Conservation (phyloP, 176 grass and related monocot genomes). For the Eragrostis curvula region DNA sequence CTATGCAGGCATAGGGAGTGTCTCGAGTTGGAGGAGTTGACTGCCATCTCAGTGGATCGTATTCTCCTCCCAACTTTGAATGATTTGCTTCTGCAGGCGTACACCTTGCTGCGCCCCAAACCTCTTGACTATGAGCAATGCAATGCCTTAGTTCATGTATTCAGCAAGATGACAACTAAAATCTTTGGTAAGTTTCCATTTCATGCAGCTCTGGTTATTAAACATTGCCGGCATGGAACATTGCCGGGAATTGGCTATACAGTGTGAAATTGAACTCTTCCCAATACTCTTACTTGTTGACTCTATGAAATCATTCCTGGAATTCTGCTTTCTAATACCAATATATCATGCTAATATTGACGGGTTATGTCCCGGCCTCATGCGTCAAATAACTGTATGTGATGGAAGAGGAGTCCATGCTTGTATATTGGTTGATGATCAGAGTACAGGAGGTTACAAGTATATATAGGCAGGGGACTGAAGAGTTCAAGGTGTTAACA, state of each 20-base stretch:
- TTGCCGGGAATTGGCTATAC: background rate
- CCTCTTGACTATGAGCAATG: constrained; percentile 68
- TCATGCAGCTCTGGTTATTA: background rate
- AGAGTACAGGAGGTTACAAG: too few relatives aligned
- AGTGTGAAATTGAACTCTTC: constrained; percentile 3
- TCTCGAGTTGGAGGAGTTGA: constrained; percentile 52
- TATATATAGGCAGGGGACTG: too few relatives aligned
- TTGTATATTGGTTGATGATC: too few relatives aligned
- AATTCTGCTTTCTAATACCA: background rate
- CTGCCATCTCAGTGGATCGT: constrained; percentile 43
- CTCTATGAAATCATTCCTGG: background rate
- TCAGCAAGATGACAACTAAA: constrained; percentile 49
- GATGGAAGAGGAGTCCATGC: too few relatives aligned
- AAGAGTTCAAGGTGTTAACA: too few relatives aligned
- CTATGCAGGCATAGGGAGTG: constrained; percentile 37
- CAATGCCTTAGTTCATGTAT: constrained; percentile 54
- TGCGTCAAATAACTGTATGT: too few relatives aligned
- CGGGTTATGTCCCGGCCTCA: background rate
- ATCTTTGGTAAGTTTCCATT: constrained; percentile 61
- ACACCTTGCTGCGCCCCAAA: constrained; percentile 56
- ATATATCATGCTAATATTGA: background rate
- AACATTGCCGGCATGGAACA: background rate
- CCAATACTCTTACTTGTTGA: background rate
- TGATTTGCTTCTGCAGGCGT: constrained; percentile 61
- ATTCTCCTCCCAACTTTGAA: constrained; percentile 46